Conservation (phyloP, 2,329 filamentous ascomycete genomes). For the Colletotrichum gloeosporioides region DNA sequence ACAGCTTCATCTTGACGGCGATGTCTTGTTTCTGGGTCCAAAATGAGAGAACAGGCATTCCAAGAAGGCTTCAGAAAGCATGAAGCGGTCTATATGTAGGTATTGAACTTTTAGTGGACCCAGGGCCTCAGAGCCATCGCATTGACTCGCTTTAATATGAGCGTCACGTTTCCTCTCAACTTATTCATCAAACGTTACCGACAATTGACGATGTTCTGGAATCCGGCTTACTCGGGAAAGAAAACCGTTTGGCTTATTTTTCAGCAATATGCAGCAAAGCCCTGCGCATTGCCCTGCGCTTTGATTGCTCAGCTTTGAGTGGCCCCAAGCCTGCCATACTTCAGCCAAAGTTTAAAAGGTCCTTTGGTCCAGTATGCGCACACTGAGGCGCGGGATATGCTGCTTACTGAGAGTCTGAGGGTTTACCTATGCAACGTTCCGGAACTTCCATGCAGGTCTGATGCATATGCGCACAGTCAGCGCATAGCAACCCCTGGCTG, state of each 20-base stretch:
- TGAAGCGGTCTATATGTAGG: neutral
- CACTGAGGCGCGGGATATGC: neutral
- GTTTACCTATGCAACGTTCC: neutral
- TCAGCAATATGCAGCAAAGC: neutral
- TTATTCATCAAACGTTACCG: neutral
- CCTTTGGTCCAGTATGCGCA: neutral
- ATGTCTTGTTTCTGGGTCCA: rapidly evolving
- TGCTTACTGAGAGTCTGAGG: neutral
- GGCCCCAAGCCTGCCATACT: neutral
- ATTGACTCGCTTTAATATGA: neutral
- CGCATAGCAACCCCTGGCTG: neutral
- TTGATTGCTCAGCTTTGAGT: neutral
- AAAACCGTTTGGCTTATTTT: neutral
- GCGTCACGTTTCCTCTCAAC: neutral
- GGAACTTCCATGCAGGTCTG: neutral
- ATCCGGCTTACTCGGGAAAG: neutral
- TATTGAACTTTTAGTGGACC: neutral
- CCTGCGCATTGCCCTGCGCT: neutral
- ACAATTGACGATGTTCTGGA: neutral
- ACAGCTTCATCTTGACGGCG: neutral
- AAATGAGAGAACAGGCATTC: neutral
- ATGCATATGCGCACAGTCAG: neutral
- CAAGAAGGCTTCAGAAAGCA: rapidly evolving
- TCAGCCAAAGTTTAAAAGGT: neutral
- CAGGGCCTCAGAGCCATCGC: neutral